Evolutionary conservation across 768 basidiomycete species (phyloP).

Genomic region (Suillus sp.): DNA sequence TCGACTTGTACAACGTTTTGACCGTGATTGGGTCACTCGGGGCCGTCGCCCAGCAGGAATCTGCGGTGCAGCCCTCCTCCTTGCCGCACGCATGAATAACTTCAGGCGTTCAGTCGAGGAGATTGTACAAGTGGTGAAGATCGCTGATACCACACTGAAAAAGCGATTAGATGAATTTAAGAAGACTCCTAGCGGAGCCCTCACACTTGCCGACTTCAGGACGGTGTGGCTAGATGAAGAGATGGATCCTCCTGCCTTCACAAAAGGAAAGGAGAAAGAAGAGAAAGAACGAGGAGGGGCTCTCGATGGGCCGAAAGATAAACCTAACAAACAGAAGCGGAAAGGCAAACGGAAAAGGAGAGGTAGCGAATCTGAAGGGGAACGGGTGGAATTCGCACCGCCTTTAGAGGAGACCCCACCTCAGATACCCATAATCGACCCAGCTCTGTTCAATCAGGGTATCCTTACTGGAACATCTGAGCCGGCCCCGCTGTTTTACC

Average conservation of each 20-base stretch:
- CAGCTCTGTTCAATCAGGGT: slow-evolving; percentile 61
- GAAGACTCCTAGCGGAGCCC: slow-evolving; percentile 78
- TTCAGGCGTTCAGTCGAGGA: slow-evolving; percentile 92
- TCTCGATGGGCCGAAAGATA: slow-evolving; percentile 35
- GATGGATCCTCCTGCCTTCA: slow-evolving; percentile 90
- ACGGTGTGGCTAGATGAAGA: slow-evolving; percentile 91
- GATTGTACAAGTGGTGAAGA: slow-evolving; percentile 98
- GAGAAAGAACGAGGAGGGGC: slow-evolving; percentile 50
- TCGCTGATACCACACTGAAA: slow-evolving; percentile 92
- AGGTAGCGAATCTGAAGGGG: slow-evolving; percentile 40
- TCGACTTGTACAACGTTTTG: slow-evolving; percentile 90
- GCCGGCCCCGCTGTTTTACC: slow-evolving; percentile 43
- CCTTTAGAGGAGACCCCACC: slow-evolving; percentile 22
- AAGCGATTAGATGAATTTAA: slow-evolving; percentile 96
- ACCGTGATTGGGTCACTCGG: slow-evolving; percentile 96
- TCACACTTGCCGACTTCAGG: slow-evolving; percentile 89
- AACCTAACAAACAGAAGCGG: slow-evolving; percentile 32
- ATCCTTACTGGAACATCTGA: slow-evolving; percentile 60
- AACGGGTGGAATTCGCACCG: slow-evolving; percentile 21
- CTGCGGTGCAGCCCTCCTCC: slow-evolving; percentile 91
- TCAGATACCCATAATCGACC: slow-evolving; percentile 47
- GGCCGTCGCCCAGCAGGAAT: slow-evolving; percentile 96
- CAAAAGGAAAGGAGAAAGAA: slow-evolving; percentile 72
- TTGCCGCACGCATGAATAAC: slow-evolving; percentile 99
- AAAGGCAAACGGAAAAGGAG: slow-evolving; percentile 43